Percentiles rank a stretch among this genome's conserved stretches.
phyloP scores from a whole-genome alignment of 768 basidiomycete genomes.

The Calocybe cyanea region DNA sequence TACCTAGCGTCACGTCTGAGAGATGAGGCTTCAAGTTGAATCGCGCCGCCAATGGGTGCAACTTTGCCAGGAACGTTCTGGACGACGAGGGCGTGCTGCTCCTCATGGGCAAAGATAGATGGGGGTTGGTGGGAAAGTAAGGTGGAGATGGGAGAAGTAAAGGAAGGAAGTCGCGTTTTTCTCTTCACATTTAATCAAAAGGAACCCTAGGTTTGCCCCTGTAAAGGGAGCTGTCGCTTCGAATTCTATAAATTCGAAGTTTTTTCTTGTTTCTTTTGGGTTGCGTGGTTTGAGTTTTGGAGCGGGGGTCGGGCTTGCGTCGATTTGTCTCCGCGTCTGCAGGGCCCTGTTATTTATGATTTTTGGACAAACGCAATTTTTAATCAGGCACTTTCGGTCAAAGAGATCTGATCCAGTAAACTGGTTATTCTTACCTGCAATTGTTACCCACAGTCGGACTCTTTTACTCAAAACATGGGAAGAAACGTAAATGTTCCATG shows the following conservation, averaged over 20 bases:
- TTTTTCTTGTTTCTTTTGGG: constrained; percentile 1
- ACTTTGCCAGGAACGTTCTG: constrained; percentile 13
- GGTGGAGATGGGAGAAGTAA: no score
- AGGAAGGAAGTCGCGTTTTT: no score
- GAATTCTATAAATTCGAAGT: background rate
- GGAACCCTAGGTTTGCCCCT: background rate
- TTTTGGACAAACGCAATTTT: background rate
- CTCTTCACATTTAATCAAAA: background rate
- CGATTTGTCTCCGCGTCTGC: constrained; percentile 2
- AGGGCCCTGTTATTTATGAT: background rate
- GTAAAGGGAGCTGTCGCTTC: background rate
- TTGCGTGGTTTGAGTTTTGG: no score
- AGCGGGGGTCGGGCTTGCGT: no score
- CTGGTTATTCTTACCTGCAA: no score
- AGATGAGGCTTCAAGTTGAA: constrained; percentile 22
- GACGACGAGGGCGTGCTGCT: constrained; percentile 4
- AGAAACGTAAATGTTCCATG: no score
- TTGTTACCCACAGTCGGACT: no score
- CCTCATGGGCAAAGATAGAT: background rate
- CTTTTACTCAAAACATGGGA: no score
- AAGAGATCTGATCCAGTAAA: background rate
- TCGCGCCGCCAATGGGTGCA: constrained; percentile 20
- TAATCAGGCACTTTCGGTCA: constrained; percentile 2
- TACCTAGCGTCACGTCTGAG: constrained; percentile 19
- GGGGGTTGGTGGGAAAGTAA: background rate